Evolutionary conservation across 148 eudicot genomes (phyloP).

Genomic region (Diospyros kaki): DNA sequence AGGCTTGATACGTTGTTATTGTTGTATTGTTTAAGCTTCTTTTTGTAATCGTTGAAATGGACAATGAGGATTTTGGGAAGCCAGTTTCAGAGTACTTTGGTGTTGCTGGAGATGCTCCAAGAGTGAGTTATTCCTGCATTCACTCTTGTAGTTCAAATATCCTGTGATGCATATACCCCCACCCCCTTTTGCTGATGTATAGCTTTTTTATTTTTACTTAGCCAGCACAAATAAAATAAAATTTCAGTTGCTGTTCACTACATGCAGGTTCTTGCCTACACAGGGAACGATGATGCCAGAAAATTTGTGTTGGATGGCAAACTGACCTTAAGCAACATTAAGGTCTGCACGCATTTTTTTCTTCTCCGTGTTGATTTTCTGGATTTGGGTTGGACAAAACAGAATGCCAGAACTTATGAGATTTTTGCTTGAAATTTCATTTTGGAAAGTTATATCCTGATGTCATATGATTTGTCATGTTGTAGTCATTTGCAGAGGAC

Average conservation of each 20-base stretch:
- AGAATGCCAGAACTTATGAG: neutral
- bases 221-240: neutral
- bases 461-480: constrained; percentile 7
- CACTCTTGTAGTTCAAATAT: neutral
- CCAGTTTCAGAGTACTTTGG: constrained; percentile 95
- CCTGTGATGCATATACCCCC: too few species aligned
- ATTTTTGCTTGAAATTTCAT: neutral
- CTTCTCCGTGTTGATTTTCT: neutral
- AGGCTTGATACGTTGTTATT: too few species aligned
- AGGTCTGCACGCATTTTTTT: constrained; percentile 30
- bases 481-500: constrained; percentile 65
- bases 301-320: constrained; percentile 61
- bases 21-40: constrained; percentile 40
- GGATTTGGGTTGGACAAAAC: neutral
- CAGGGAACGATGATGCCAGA: constrained; percentile 68
- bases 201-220: neutral
- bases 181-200: neutral
- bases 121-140: constrained; percentile 25
- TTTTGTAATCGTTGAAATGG: constrained; percentile 73
- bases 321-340: constrained; percentile 54
- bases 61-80: constrained; percentile 73
- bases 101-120: constrained; percentile 65
- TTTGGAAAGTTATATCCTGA: neutral
- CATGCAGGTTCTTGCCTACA: constrained; percentile 62
- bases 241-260: neutral